Evolutionary conservation across 306 rosid genomes (phyloP), one percentile per base, ranked within the genome.

Genomic region (Vicia villosa): DNA sequence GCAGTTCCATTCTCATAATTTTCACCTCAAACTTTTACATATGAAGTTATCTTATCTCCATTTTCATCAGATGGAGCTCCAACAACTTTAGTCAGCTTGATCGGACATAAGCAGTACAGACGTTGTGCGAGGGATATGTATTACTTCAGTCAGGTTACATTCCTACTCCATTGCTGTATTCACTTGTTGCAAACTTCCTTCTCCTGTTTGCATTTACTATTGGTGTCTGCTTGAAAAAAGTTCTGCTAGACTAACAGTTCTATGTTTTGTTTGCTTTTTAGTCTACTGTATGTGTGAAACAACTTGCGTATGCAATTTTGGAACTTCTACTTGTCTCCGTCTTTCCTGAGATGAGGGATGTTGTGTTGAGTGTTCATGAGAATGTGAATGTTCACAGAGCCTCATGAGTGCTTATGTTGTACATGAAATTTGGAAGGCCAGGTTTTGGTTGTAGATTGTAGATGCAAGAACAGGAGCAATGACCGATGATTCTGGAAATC

Each of bases 61-160:
- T 60, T 77, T 74, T 82, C 63, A 66, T 57, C 88, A 95, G 99
- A 84, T 74, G 96, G 97, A 74, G 90, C 96, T 82, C 99, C 99
- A 6, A 61, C 97, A 49, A 71, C 99, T 19, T 79, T 95, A 70
- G 99, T 95, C 66, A 79, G 97, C 88, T 76, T 95, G 86, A 86
- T 95, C 30, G 99, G 99, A 34, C 71, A 77, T 22, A 91, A 80
- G 69, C 99, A 89, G 74, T 95, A 95, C 86, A 86, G 83, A 79
- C 96, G 85, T 20, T 91, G 99, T 47, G 97, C 97, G 12, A 79
- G 89, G 79, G 99, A 95, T 76, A 89, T 95, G 6, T 95, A 95
- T 58, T 82, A 86, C 79, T 95, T 95, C 74, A 95, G 89, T 78
- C 99, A 91, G 95, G 99, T 94, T 63, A 66, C 63, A 83, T 74